phyloP scores from a whole-genome alignment of 2,329 filamentous ascomycete genomes.

The Botrytis tulipae region DNA sequence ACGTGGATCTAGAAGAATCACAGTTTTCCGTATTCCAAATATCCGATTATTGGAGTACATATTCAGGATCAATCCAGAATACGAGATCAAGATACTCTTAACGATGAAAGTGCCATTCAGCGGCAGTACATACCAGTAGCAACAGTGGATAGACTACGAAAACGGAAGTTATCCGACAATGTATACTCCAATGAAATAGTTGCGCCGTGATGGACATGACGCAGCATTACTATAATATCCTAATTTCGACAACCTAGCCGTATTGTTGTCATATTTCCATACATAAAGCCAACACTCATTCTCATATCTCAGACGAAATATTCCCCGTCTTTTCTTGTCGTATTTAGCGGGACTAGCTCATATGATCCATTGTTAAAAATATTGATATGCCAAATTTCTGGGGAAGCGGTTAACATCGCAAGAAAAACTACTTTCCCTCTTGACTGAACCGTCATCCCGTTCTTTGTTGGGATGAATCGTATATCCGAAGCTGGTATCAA shows the following conservation, averaged over 20 bases:
- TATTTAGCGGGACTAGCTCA: neutral
- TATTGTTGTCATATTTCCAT: neutral
- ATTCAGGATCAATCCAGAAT: neutral
- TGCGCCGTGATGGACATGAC: neutral
- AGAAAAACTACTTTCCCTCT: too few species aligned
- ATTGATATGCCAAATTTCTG: neutral
- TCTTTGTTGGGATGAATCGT: too few species aligned
- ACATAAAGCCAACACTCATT: neutral
- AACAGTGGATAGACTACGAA: neutral
- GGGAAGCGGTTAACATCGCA: neutral
- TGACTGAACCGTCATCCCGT: too few species aligned
- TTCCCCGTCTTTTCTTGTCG: neutral
- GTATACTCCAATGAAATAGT: neutral
- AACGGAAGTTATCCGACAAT: neutral
- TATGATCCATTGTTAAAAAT: neutral
- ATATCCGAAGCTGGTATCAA: neutral
- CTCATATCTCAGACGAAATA: neutral
- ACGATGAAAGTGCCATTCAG: neutral
- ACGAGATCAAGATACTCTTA: neutral
- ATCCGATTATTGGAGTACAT: accelerated
- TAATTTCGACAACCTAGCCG: neutral
- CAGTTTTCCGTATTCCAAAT: neutral
- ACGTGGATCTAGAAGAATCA: neutral
- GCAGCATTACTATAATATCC: neutral
- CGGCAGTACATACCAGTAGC: neutral